phyloP scores from a whole-genome alignment of 805 yeast genomes.

The Ogataea parapolymorpha region DNA sequence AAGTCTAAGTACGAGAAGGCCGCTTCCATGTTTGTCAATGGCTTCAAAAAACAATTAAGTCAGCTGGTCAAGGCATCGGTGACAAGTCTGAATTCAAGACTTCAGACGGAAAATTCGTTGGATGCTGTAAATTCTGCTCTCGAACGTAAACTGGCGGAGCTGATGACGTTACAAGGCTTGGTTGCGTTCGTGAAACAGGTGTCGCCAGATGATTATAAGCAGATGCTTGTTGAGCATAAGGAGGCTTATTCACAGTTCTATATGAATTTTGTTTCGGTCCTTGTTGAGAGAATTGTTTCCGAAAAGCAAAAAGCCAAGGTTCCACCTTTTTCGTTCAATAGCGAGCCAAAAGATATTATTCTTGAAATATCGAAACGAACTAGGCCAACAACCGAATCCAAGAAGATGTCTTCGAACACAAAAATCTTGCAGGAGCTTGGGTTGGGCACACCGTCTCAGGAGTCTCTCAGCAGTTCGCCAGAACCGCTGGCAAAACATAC shows the following conservation, averaged over 20 bases:
- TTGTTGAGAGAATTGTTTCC: constrained; percentile 18
- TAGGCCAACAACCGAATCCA: constrained; percentile 9
- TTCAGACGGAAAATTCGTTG: constrained; percentile 15
- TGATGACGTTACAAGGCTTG: constrained; percentile 46
- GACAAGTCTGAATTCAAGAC: constrained; percentile 30
- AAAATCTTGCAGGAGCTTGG: constrained; percentile 29
- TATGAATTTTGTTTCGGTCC: constrained; percentile 23
- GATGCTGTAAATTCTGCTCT: constrained; percentile 15
- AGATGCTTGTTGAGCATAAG: constrained; percentile 40
- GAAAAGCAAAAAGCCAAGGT: constrained; percentile 1
- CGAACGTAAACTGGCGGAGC: constrained; percentile 33
- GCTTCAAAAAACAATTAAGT: constrained; percentile 35
- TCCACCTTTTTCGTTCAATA: constrained; percentile 19
- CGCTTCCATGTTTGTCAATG: constrained; percentile 45
- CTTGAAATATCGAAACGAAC: constrained; percentile 10
- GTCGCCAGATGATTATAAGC: constrained; percentile 44
- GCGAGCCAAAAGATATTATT: constrained; percentile 22
- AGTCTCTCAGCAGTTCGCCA: background rate
- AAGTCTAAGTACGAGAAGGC: constrained; percentile 56
- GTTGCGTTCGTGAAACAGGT: constrained; percentile 58
- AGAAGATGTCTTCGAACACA: constrained; percentile 15
- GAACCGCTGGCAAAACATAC: constrained; percentile 3
- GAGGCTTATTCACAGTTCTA: constrained; percentile 29
- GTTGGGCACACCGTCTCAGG: constrained; percentile 7
- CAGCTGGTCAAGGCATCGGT: constrained; percentile 28